Evolutionary conservation across 176 grass and related monocot species (phyloP), one percentile per base, ranked within the genome.

Genomic region (Urochloa ruziziensis): DNA sequence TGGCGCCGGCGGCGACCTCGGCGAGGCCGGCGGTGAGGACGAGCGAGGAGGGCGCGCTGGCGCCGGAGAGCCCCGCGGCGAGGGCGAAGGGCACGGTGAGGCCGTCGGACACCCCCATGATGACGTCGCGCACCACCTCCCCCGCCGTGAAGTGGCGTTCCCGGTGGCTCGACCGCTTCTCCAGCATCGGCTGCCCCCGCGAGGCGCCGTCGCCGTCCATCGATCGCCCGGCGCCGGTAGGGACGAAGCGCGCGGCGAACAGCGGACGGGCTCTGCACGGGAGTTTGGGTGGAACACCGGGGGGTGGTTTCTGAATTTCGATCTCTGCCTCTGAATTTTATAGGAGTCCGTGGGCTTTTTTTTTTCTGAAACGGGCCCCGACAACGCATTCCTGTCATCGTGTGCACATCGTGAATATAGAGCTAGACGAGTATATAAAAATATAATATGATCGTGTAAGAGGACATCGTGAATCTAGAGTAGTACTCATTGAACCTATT

Each of bases 41-140:
- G 85, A 97, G 91, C 48, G 89, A 92, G 9, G 94, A 97, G 2
- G 92, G 85, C 23, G 85, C 94, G 75, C 76, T 82, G 87, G 91
- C 92, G 61, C 92, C 92, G 80, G 92, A 97, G 73, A 97, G 92
- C 19, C 94, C 90, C 44, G 92, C 94, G 19, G 94, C 92, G 57
- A 97, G 92, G 72, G 94, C 94, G 77, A 97, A 97, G 27, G 94
- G 94, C 79, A 97, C 94, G 69, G 94, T 97, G 87, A 97, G 94
- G 75, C 92, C 92, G 76, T 97, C 94, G 43, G 94, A 97, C 13
- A 97, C 92, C 19, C 94, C 94, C 51, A 97, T 86, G 87, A 97
- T 97, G 85, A 97, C 79, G 85, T 97, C 94, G 36, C 92, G 85
- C 79, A 97, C 92, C 67, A 91, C 90, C 66, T 97, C 91, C 19